phyloP scores from a whole-genome alignment of 83 land plant species.

The Thuja plicata region DNA sequence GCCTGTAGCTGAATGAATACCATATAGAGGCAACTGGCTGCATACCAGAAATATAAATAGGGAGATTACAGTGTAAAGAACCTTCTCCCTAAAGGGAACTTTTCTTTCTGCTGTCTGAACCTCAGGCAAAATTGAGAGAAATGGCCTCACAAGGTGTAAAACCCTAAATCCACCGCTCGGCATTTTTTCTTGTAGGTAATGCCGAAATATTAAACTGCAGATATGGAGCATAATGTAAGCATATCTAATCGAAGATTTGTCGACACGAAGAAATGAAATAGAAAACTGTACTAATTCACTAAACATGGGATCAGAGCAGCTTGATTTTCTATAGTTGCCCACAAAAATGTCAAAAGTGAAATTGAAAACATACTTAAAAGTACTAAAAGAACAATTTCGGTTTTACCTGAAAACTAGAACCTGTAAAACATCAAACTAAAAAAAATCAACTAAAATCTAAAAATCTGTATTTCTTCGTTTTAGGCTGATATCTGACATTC shows the following conservation, averaged over 20 bases:
- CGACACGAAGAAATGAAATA: background rate
- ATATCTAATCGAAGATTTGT: background rate
- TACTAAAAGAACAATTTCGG: background rate
- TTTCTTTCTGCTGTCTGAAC: conserved; percentile 85
- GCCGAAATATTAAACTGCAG: background rate
- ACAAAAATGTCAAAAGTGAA: too few relatives aligned
- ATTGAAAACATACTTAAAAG: background rate
- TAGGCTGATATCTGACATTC: background rate
- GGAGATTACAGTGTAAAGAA: conserved; percentile 78
- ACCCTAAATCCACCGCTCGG: conserved; percentile 82
- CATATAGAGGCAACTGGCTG: conserved; percentile 68
- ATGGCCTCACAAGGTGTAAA: conserved; percentile 82
- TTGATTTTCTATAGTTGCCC: too few relatives aligned
- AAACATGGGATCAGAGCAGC: too few relatives aligned
- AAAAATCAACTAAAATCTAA: background rate
- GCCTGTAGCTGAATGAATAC: conserved; percentile 56
- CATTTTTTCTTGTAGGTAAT: background rate
- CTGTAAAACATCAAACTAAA: background rate
- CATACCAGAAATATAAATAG: conserved; percentile 83
- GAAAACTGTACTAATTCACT: background rate
- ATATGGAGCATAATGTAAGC: background rate
- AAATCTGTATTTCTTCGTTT: too few relatives aligned
- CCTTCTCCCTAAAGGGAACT: conserved; percentile 87
- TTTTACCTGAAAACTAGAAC: background rate
- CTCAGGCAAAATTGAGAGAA: conserved; percentile 78